These are phyloP conservation scores for Fonsecaea erecta DNA, from an alignment of 2,329 filamentous ascomycete species.

Conservation along the genomic window DNA sequence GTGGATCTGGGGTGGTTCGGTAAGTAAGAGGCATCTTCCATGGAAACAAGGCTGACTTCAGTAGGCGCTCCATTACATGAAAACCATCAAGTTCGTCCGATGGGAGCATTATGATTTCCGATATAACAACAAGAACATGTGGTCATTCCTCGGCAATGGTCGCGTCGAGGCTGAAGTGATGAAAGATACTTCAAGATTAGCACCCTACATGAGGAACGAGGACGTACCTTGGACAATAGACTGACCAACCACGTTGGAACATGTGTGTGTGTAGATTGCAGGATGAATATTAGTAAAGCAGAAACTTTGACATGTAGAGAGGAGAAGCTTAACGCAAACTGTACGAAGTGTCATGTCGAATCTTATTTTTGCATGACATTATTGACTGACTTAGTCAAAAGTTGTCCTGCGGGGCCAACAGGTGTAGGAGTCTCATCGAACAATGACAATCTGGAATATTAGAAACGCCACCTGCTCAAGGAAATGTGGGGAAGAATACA, in stretches of 20 bases:
- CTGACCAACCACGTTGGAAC: neutral
- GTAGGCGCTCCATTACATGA: constrained; percentile 29
- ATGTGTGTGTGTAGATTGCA: neutral
- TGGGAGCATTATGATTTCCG: constrained; percentile 29
- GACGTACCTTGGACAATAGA: constrained; percentile 24
- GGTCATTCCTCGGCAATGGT: constrained; percentile 28
- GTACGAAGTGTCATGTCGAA: neutral
- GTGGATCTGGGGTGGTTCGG: constrained; percentile 25
- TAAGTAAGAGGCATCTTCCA: constrained; percentile 4
- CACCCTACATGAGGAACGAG: constrained; percentile 23
- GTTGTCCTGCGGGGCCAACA: neutral
- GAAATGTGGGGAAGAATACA: constrained; percentile 5
- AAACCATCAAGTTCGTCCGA: constrained; percentile 24
- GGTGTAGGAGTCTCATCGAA: neutral
- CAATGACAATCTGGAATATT: neutral
- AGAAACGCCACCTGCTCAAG: neutral
- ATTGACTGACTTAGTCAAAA: neutral
- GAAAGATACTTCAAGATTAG: constrained; percentile 16
- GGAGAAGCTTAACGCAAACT: neutral
- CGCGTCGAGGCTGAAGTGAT: constrained; percentile 23
- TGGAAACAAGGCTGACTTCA: constrained; percentile 8
- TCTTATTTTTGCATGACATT: neutral
- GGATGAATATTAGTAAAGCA: neutral
- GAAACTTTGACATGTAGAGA: neutral
- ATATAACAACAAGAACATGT: constrained; percentile 25